A percentile compares a stretch with the other conserved stretches of the same genome.
These are phyloP conservation scores for Nissolia schottii DNA, from an alignment of 306 rosid species.

Conservation along the genomic window DNA sequence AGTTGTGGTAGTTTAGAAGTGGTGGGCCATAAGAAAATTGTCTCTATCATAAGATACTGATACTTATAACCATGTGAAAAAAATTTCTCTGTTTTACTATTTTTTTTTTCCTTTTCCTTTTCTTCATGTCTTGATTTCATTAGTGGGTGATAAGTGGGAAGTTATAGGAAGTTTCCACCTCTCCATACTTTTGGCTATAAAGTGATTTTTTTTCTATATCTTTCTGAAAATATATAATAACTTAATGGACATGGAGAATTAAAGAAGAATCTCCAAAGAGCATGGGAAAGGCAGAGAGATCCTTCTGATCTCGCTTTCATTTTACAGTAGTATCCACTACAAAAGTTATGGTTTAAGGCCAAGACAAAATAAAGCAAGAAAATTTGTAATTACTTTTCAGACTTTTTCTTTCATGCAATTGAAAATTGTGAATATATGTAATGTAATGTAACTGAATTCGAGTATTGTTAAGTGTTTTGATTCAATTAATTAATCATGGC, in stretches of 20 bases:
- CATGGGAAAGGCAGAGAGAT: constrained; percentile 19
- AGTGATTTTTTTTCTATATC: not conserved
- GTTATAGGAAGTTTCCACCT: constrained; percentile 11
- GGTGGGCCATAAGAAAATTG: not conserved
- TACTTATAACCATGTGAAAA: not conserved
- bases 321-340: constrained; percentile 19
- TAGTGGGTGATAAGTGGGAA: constrained; percentile 20
- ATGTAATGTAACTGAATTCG: not conserved
- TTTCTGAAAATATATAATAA: not conserved
- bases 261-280: constrained; percentile 36
- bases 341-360: not conserved
- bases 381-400: not conserved
- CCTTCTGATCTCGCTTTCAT: not conserved
- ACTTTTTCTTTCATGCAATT: not conserved
- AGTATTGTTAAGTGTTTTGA: not conserved
- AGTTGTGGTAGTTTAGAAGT: not conserved
- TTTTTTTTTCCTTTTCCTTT: too few relatives aligned
- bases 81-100: not conserved
- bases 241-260: constrained; percentile 3
- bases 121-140: not conserved
- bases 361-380: not conserved
- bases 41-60: not conserved
- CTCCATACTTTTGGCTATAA: not conserved
- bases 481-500: not conserved
- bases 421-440: not conserved